phyloP scores from a whole-genome alignment of 2,329 filamentous ascomycete species.

The Didymella pomorum region DNA sequence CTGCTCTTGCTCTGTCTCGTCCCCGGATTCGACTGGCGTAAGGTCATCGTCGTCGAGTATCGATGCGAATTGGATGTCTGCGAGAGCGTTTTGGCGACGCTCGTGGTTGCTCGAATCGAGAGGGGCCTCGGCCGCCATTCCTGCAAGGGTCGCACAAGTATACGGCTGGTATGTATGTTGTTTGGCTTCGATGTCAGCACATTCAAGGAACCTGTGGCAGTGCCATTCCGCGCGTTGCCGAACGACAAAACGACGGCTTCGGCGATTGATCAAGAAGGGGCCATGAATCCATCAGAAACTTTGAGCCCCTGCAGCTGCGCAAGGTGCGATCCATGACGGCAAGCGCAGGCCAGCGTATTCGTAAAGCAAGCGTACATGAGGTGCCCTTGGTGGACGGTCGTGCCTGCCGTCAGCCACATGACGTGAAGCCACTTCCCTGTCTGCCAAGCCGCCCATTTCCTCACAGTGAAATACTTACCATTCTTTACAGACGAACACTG shows the following conservation, averaged over 20 bases:
- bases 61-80: slow-evolving; percentile 53
- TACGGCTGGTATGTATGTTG: slow-evolving; percentile 15
- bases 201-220: slow-evolving; percentile 38
- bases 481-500: not conserved
- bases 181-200: slow-evolving; percentile 22
- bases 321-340: slow-evolving; percentile 21
- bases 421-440: slow-evolving; percentile 23
- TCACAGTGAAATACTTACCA: not conserved
- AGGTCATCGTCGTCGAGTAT: slow-evolving; percentile 50
- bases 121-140: slow-evolving; percentile 16
- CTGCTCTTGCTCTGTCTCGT: slow-evolving; percentile 47
- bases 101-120: slow-evolving; percentile 9
- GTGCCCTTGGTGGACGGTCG: not conserved
- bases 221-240: slow-evolving; percentile 38
- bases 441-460: slow-evolving; percentile 6
- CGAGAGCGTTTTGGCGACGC: slow-evolving; percentile 50
- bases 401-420: slow-evolving; percentile 23
- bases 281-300: slow-evolving; percentile 15
- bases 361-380: slow-evolving; percentile 9
- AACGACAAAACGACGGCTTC: slow-evolving; percentile 21
- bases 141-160: slow-evolving; percentile 33
- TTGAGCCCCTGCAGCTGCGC: not conserved
- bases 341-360: slow-evolving; percentile 21
- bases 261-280: slow-evolving; percentile 10
- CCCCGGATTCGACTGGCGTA: slow-evolving; percentile 54